Percentiles rank a stretch among this genome's conserved stretches.
Evolutionary conservation across 192 early-diverging fungal species (phyloP).

Genomic region (Bifiguratus adelaidae): DNA sequence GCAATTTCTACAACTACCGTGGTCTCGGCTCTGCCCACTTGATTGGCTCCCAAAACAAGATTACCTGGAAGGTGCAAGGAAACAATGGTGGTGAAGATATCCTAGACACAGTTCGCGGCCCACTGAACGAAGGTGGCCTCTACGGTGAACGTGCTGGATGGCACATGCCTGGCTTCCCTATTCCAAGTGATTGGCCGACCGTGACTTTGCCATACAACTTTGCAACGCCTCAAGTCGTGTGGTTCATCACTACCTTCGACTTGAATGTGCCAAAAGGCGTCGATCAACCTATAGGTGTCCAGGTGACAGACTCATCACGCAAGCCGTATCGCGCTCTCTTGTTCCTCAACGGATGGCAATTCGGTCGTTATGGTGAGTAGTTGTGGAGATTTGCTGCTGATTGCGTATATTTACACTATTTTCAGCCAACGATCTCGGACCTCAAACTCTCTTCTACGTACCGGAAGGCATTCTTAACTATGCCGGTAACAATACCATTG

Average conservation of each 20-base stretch:
- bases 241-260: conserved; percentile 4
- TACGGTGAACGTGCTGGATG: conserved; percentile 5
- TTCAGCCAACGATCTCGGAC: conserved; percentile 1
- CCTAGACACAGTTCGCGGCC: background rate
- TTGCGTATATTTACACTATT: background rate
- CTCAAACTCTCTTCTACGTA: background rate
- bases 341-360: conserved; percentile 7
- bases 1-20: background rate
- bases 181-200: background rate
- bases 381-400: background rate
- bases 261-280: background rate
- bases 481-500: background rate
- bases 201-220: background rate
- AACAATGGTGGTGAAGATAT: conserved; percentile 6
- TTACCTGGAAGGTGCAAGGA: conserved; percentile 6
- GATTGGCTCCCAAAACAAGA: background rate
- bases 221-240: background rate
- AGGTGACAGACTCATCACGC: background rate
- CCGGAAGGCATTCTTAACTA: conserved; percentile 2
- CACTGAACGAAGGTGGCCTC: conserved; percentile 6
- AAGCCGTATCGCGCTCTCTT: background rate
- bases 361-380: conserved; percentile 4
- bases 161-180: conserved; percentile 3
- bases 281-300: conserved; percentile 2
- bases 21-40: background rate